These are phyloP conservation scores for Picea mariana DNA, from an alignment of 83 land plant genomes.

Conservation along the genomic window DNA sequence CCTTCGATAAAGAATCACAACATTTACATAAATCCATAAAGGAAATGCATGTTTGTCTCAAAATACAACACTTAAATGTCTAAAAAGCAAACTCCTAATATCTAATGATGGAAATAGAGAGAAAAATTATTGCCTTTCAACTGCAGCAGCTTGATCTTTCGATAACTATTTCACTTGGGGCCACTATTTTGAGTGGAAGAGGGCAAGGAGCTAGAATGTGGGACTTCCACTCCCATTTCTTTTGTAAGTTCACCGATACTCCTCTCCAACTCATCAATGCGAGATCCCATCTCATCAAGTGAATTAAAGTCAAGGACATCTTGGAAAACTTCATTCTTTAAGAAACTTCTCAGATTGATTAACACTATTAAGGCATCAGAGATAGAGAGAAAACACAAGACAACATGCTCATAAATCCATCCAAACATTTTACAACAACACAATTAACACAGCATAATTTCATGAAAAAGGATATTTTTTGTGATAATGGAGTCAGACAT, in stretches of 20 bases:
- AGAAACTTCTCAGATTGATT: background rate
- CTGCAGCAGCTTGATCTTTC: background rate
- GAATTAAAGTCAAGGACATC: conserved; percentile 2
- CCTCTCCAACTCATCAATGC: conserved; percentile 56
- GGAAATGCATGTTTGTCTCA: background rate
- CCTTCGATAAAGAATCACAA: background rate
- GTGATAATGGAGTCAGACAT: conserved; percentile 36
- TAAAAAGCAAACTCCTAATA: background rate
- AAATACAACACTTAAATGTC: background rate
- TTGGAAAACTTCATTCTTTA: background rate
- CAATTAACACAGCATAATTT: background rate
- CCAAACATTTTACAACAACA: background rate
- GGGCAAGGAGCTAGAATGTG: conserved; percentile 14
- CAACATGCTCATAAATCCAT: background rate
- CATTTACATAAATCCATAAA: background rate
- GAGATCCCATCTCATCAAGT: conserved; percentile 60
- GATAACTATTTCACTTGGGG: background rate
- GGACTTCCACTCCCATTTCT: conserved; percentile 42
- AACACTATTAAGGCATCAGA: background rate
- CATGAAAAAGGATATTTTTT: conserved; percentile 30
- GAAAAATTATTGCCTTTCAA: background rate
- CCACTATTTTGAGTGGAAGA: background rate
- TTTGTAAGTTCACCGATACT: conserved; percentile 51
- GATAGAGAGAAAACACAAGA: background rate
- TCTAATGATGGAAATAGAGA: background rate